phyloP scores from a whole-genome alignment of 2,329 filamentous ascomycete species.

The Parascedosporium putredinis region DNA sequence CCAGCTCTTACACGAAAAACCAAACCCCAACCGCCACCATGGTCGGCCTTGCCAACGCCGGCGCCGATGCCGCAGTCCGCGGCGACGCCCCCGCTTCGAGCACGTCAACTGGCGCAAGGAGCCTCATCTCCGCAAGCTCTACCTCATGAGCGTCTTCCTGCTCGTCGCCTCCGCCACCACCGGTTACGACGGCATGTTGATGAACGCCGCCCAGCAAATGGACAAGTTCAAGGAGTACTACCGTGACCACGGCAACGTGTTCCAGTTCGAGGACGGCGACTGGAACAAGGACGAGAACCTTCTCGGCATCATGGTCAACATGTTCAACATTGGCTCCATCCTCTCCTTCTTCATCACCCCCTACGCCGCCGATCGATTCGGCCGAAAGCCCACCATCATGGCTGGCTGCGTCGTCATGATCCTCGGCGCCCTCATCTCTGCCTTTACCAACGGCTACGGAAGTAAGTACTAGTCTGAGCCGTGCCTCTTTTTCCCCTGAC shows the following conservation, averaged over 20 bases:
- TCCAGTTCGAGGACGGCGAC: slow-evolving; percentile 5
- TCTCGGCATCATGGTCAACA: slow-evolving; percentile 39
- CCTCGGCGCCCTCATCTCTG: slow-evolving; percentile 29
- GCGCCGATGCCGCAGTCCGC: background rate
- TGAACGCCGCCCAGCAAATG: slow-evolving; percentile 51
- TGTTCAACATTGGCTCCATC: slow-evolving; percentile 42
- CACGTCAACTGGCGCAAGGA: slow-evolving; percentile 46
- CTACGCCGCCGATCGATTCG: slow-evolving; percentile 33
- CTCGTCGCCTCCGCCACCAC: slow-evolving; percentile 52
- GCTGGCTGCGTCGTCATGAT: slow-evolving; percentile 36
- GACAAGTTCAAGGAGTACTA: slow-evolving; percentile 43
- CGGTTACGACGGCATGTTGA: slow-evolving; percentile 50
- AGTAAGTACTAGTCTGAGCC: slow-evolving; percentile 21
- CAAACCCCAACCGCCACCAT: too few species aligned
- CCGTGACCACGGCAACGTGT: slow-evolving; percentile 20
- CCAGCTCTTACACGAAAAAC: too few species aligned
- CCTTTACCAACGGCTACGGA: slow-evolving; percentile 31
- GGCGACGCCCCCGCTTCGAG: slow-evolving; percentile 39
- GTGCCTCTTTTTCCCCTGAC: background rate
- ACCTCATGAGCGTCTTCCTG: slow-evolving; percentile 40
- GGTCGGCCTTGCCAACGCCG: slow-evolving; percentile 5
- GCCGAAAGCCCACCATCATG: slow-evolving; percentile 32
- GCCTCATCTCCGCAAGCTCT: slow-evolving; percentile 45
- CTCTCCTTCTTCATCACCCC: slow-evolving; percentile 36
- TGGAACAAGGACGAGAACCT: slow-evolving; percentile 23